A percentile compares a stretch with the other conserved stretches of the same genome.
Evolutionary conservation across 805 yeast genomes (phyloP).

Genomic region (Hanseniaspora taiwanica): DNA sequence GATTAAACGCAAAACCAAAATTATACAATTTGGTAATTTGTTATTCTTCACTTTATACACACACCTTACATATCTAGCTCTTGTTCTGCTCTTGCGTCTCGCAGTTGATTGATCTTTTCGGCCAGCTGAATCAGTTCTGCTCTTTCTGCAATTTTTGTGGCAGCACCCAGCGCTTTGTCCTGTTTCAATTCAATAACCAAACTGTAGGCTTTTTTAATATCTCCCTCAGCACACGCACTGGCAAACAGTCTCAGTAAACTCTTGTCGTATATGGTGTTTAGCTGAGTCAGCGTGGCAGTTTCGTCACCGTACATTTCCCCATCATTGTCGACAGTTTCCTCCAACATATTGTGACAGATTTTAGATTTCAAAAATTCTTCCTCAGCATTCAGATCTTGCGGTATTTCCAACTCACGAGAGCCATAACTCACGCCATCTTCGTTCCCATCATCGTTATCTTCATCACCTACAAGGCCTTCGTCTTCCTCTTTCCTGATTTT

Average conservation of each 20-base stretch:
- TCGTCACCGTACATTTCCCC: slow-evolving; percentile 32
- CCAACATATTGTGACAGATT: slow-evolving; percentile 46
- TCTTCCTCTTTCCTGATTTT: slow-evolving; percentile 13
- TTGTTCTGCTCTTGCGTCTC: slow-evolving; percentile 29
- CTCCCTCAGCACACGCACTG: slow-evolving; percentile 53
- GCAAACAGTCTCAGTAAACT: slow-evolving; percentile 68
- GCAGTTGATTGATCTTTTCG: slow-evolving; percentile 37
- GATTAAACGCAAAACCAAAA: no score
- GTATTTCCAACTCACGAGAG: slow-evolving; percentile 16
- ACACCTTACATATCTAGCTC: neutral
- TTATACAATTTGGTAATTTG: neutral
- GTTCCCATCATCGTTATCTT: slow-evolving; percentile 12
- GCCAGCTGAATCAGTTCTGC: slow-evolving; percentile 40
- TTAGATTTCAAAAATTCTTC: slow-evolving; percentile 50
- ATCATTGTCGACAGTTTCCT: slow-evolving; percentile 39
- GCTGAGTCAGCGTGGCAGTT: slow-evolving; percentile 37
- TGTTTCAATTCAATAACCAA: slow-evolving; percentile 57
- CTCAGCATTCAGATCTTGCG: slow-evolving; percentile 32
- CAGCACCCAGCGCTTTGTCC: slow-evolving; percentile 73
- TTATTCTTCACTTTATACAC: neutral
- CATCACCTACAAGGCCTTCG: slow-evolving; percentile 11
- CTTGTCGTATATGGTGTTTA: slow-evolving; percentile 55
- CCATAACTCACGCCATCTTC: slow-evolving; percentile 3
- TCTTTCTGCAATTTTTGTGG: slow-evolving; percentile 72
- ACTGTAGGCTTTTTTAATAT: slow-evolving; percentile 52